A percentile compares a stretch with the other conserved stretches of the same genome.
Conservation (phyloP, 2,329 filamentous ascomycete genomes). For the Neopestalotiopsis sp. region DNA sequence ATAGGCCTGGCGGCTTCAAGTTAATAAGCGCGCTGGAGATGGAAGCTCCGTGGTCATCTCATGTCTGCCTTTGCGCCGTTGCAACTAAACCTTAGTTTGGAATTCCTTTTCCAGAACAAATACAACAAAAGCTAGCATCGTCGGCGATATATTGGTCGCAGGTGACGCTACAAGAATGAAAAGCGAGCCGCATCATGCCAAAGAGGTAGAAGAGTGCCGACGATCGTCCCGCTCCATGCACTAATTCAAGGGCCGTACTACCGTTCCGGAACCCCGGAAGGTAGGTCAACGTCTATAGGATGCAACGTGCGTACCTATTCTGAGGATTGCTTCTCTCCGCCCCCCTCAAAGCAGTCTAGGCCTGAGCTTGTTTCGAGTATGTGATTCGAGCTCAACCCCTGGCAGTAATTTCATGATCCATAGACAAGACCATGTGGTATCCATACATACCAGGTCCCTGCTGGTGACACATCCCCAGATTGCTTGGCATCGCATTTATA, state of each 20-base stretch:
- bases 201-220: not conserved
- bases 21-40: not conserved
- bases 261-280: constrained; percentile 4
- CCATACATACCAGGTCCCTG: not conserved
- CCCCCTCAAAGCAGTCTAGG: constrained; percentile 5
- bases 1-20: constrained; percentile 11
- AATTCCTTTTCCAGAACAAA: not conserved
- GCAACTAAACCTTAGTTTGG: not conserved
- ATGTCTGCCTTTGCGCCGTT: not conserved
- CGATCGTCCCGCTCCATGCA: not conserved
- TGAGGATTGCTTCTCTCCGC: constrained; percentile 1
- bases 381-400: constrained; percentile 4
- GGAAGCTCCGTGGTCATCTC: constrained; percentile 10
- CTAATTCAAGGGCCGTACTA: not conserved
- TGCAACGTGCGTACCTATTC: not conserved
- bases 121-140: not conserved
- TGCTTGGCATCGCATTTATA: constrained; percentile 11
- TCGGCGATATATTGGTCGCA: constrained; percentile 4
- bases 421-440: not conserved
- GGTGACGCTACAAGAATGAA: not conserved
- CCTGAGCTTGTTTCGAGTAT: constrained; percentile 15
- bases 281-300: not conserved
- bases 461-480: constrained; percentile 2
- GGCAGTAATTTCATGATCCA: not conserved
- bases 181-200: constrained; percentile 6